Base-by-base conservation (phyloP, 192 early-diverging fungal species). In the Pilobolus umbonatus region DNA sequence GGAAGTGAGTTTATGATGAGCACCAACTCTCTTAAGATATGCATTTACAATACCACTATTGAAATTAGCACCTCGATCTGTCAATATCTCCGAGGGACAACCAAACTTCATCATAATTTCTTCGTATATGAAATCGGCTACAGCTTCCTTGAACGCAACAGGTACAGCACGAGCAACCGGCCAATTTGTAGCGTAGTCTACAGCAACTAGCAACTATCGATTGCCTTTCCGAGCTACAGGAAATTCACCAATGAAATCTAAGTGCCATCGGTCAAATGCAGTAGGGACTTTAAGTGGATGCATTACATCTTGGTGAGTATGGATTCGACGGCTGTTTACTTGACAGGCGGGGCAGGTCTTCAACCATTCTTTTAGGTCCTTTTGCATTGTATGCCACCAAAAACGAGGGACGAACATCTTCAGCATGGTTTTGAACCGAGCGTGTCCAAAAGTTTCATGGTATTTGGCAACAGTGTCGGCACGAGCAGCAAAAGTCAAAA, bases 131-230 rank as follows among this genome's bases (percentile, higher is more conserved):
- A 72, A 72, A 0, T 44, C 46, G 0, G 55, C 69, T 24, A 55
- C 34, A 5, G 55, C 38, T 22, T 50, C 51, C 1, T 48, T 61
- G n/a, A 55, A 57, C 0, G 61, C 57, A 0, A 48, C 57, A 21
- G 40, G 52, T 0, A 72, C 30, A 26, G 64, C 64, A 0, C 54
- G 40, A 7, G 64, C 60, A 42, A 66, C 40, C 0, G 60, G 63
- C 64, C 69, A 71, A 34, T 62, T 62, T n/a, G 61, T 72, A 0
- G 55, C 32, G 46, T 66, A 67, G 19, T 72, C 70, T 4, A 62
- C 61, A 36, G 57, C 70, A 1, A 60, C 31, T 0, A 72, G n/a
- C 0, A 71, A 48, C 56, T 56, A 71, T 0, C 35, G 19, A 32
- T 70, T 70, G 8, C 52, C 35, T 5, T 39, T 24, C 0, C 12